Evolutionary conservation across 2,329 filamentous ascomycete species (phyloP), one percentile per base, ranked within the genome.

Genomic region (Laburnicola sp.): DNA sequence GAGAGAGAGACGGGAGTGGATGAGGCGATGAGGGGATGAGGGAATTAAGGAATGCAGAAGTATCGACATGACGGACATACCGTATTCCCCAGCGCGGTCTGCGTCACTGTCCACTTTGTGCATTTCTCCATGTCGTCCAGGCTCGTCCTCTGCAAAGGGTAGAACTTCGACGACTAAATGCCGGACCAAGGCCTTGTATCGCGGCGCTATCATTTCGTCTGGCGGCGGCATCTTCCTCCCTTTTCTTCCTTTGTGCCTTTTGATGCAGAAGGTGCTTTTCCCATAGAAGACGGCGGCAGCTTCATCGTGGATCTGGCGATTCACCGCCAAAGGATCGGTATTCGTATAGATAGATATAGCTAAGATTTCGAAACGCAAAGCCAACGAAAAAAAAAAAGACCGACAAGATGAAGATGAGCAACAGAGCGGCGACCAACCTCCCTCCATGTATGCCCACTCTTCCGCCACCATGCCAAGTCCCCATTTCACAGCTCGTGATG

Each of bases 251-350:
- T 25, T 22, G 39, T 10, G 26, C 26, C 6, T 30, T 4, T 6
- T 63, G 39, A 71, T 50, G 35, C 56, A 54, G 56, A 78, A 75
- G 7, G 60, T 66, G 54, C 77, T 77, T 50, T 71, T 72, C 49
- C 65, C 65, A 54, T 75, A 76, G 50, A 78, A 74, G 23, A 74
- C 63, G 25, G 62, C 62, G 25, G 69, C 66, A 1, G 75, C 73
- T 63, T 78, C 75, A 27, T 68, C 64, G 61, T 76, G 63, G 51
- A 77, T 67, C 28, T 71, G 68, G 42, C 68, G 71, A 58, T 68
- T 75, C 22, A 62, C 63, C 11, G 70, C 62, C 9, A 22, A 25
- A 25, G 4, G 16, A 11, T 32, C 27, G 23, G 16, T 40, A 25
- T 5, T 25, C n/a, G 5, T 40, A 5, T 25, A 16, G 21, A 7